Evolutionary conservation across 352 stramenopile genomes (phyloP).

Genomic region (Blastocystis sp.): DNA sequence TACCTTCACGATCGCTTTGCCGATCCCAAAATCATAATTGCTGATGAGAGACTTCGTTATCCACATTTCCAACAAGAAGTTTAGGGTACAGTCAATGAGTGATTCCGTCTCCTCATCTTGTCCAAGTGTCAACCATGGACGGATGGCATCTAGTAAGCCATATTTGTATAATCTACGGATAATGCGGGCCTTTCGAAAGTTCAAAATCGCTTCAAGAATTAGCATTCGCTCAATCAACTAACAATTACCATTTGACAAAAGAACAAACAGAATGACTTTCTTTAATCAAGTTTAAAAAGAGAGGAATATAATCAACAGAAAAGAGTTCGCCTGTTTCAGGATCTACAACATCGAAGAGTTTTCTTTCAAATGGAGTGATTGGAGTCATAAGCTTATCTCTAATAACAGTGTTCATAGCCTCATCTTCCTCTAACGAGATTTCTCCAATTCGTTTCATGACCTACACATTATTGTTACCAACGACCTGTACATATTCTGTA

Average conservation of each 20-base stretch:
- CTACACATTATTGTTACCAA: neutral
- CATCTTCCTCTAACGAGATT: conserved; percentile 51
- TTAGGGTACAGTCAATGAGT: neutral
- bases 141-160: conserved; percentile 27
- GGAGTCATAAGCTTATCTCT: conserved; percentile 17
- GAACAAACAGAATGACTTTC: conserved; percentile 7
- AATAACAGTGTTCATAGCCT: conserved; percentile 7
- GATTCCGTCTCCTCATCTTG: neutral
- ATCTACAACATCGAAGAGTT: conserved; percentile 43
- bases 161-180: conserved; percentile 9
- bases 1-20: conserved; percentile 40
- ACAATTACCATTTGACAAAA: neutral
- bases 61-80: conserved; percentile 33
- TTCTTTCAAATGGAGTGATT: conserved; percentile 28
- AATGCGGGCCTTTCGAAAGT: neutral
- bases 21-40: conserved; percentile 35
- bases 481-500: neutral
- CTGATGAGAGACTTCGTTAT: conserved; percentile 28
- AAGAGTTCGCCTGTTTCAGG: conserved; percentile 28
- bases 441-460: conserved; percentile 37
- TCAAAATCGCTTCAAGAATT: conserved; percentile 16
- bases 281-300: conserved; percentile 17
- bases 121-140: neutral
- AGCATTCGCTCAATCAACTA: conserved; percentile 42
- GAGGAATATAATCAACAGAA: neutral